These are phyloP conservation scores for Rhizodiscina lignyota DNA, from an alignment of 495 filamentous ascomycete species.

Conservation along the genomic window DNA sequence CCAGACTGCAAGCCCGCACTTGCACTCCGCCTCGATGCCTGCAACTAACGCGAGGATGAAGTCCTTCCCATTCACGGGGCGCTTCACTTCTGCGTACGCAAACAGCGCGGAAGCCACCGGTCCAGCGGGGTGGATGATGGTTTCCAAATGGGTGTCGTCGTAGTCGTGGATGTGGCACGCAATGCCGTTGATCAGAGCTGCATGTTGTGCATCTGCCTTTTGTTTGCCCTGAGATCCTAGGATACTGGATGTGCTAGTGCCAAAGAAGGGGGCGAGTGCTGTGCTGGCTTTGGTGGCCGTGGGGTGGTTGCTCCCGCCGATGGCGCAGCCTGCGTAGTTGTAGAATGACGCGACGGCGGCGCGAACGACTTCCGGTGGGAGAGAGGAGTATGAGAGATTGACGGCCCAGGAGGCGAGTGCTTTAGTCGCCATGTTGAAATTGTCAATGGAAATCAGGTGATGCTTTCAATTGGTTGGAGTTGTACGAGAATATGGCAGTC, in stretches of 20 bases:
- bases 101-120: conserved; percentile 33
- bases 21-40: conserved; percentile 34
- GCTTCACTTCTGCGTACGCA: conserved; percentile 24
- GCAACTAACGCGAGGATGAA: conserved; percentile 34
- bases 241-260: conserved; percentile 27
- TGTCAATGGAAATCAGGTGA: too few species aligned
- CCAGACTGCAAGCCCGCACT: conserved; percentile 32
- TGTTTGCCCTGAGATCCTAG: conserved; percentile 21
- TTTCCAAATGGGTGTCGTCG: conserved; percentile 39
- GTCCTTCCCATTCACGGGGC: conserved; percentile 23
- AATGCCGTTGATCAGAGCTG: conserved; percentile 36
- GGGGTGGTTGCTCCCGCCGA: too few species aligned
- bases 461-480: too few species aligned
- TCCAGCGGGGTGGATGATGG: conserved; percentile 37
- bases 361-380: too few species aligned
- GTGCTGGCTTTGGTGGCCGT: too few species aligned
- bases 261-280: too few species aligned
- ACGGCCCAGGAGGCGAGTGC: too few species aligned
- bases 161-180: conserved; percentile 39
- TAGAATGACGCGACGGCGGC: too few species aligned
- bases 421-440: too few species aligned
- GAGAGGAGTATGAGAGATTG: too few species aligned
- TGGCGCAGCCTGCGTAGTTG: too few species aligned
- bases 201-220: conserved; percentile 30
- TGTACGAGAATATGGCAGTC: too few species aligned